Base-by-base conservation (phyloP, 2,329 filamentous ascomycete genomes). In the Esteya vermicola region DNA sequence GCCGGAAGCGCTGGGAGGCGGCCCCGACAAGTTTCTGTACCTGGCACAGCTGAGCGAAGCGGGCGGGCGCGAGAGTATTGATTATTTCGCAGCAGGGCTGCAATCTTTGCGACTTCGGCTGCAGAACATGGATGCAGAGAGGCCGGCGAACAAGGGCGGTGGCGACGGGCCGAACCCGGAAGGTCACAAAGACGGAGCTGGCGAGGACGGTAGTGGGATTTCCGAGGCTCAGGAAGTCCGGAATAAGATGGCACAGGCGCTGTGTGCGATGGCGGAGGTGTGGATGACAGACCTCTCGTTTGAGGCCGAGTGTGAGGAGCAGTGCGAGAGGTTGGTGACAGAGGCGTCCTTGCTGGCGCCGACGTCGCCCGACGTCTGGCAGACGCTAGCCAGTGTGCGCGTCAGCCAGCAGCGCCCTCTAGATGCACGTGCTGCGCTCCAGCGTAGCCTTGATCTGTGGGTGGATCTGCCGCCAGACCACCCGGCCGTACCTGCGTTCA, bases 231-330 rank as follows among this genome's bases (percentile, higher is more conserved):
- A 14, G 22, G 83, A 73, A 58, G 84, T 85, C 65, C 81, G 81
- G 57, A 68, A 70, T 48, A 91, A 91, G 60, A 68, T 96, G 27
- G 85, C 86, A 3, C 85, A 85, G 50, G 85, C 88, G n/a, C 70
- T 98, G 27, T 98, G 93, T 60, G 85, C 84, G 22, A 85, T 96
- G 45, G 79, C 85, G 7, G 91, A 98, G 63, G 85, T 98, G 37
- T 98, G 95, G 67, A 98, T 98, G 91, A 98, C 91, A 10, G 91
- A 98, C 63, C 64, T 96, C 51, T 91, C 83, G 52, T 91, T 74
- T 85, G 88, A 95, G 60, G 76, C 78, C 39, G 86, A 95, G 54
- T 91, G 89, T 6, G 91, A 98, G 63, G 66, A 73, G 48, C 75
- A 80, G 49, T 98, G 93, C 64, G 89, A 98, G 61, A 65, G 75